Evolutionary conservation across 2,329 filamentous ascomycete genomes (phyloP).

Genomic region (Curvularia verruculosa): DNA sequence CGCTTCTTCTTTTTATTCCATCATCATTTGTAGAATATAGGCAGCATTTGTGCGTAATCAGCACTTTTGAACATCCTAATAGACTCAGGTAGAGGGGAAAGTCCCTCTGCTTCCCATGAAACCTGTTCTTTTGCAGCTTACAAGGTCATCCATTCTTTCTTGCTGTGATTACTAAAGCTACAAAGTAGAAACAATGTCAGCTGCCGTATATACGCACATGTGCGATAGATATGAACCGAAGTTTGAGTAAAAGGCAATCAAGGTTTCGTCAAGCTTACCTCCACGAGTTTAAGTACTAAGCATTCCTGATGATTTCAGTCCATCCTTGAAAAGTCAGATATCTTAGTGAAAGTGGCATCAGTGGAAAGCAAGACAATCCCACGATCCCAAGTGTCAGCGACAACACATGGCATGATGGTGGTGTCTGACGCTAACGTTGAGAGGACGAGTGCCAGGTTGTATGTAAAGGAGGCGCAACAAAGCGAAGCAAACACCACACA

Average conservation of each 20-base stretch:
- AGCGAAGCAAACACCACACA: neutral
- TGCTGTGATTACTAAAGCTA: neutral
- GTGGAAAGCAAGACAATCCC: neutral
- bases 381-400: neutral
- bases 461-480: neutral
- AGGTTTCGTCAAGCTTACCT: neutral
- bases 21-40: constrained; percentile 1
- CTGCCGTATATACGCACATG: constrained; percentile 36
- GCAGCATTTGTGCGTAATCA: constrained; percentile 19
- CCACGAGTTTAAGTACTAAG: neutral
- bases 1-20: neutral
- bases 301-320: neutral
- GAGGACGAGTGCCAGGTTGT: neutral
- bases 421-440: neutral
- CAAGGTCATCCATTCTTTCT: neutral
- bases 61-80: constrained; percentile 35
- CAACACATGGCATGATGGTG: neutral
- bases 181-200: neutral
- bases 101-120: neutral
- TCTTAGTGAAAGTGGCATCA: neutral
- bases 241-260: neutral
- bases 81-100: constrained; percentile 28
- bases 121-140: neutral
- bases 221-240: constrained; percentile 20
- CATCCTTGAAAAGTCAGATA: neutral